Percentiles rank a stretch among this genome's conserved stretches.
phyloP scores from a whole-genome alignment of 1,284 basidiomycete genomes.

The Phellopilus nigrolimitatus region DNA sequence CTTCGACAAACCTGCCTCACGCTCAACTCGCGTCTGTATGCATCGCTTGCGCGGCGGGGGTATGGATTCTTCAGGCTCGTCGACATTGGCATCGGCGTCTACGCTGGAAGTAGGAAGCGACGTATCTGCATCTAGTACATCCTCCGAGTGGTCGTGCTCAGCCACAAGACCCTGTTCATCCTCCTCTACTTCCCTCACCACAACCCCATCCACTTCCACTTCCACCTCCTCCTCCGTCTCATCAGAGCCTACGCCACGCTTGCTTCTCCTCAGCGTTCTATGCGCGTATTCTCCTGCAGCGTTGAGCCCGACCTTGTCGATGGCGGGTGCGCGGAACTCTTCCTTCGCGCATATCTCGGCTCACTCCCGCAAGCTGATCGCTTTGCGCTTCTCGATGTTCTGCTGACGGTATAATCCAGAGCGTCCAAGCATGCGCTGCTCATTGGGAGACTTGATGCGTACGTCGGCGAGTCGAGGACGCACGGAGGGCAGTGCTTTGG shows the following conservation, averaged over 20 bases:
- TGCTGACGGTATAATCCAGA: conserved; percentile 88
- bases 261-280: conserved; percentile 24
- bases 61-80: too few species aligned
- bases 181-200: conserved; percentile 26
- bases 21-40: conserved; percentile 42
- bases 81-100: conserved; percentile 22
- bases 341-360: conserved; percentile 67
- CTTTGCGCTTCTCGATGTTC: conserved; percentile 82
- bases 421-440: too few species aligned
- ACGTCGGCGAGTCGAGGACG: too few species aligned
- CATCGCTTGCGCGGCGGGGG: conserved; percentile 38
- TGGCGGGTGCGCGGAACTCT: conserved; percentile 62
- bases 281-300: conserved; percentile 38
- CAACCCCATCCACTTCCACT: too few species aligned
- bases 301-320: conserved; percentile 54
- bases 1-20: conserved; percentile 50
- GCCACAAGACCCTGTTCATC: conserved; percentile 31
- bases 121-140: too few species aligned
- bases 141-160: too few species aligned
- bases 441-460: too few species aligned
- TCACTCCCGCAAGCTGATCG: too few species aligned
- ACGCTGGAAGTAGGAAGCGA: conserved; percentile 7
- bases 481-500: too few species aligned
- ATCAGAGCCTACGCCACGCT: too few species aligned
- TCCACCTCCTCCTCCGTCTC: too few species aligned